Evolutionary conservation across 768 basidiomycete species (phyloP).

Genomic region (Artomyces pyxidatus): DNA sequence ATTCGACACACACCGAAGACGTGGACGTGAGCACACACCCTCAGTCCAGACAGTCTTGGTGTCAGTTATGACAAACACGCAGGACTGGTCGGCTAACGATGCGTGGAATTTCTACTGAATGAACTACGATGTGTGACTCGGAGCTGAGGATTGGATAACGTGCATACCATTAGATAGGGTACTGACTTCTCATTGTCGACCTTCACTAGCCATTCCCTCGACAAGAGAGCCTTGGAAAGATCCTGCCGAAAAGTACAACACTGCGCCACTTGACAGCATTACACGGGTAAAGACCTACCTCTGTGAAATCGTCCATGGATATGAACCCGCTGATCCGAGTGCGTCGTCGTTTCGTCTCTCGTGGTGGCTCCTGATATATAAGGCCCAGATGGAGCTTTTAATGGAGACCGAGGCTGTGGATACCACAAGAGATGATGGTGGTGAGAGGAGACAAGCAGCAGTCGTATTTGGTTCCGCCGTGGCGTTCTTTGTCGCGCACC

Average conservation of each 20-base stretch:
- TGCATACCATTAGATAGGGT: conserved; percentile 67
- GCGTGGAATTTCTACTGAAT: conserved; percentile 48
- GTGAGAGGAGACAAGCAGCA: too few relatives aligned
- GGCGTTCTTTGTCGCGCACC: too few relatives aligned
- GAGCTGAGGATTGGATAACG: not conserved
- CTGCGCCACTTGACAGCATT: too few relatives aligned
- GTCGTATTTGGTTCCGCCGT: too few relatives aligned
- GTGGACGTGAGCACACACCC: conserved; percentile 35
- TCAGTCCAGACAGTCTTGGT: conserved; percentile 70
- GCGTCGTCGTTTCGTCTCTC: too few relatives aligned
- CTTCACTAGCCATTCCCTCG: conserved; percentile 71
- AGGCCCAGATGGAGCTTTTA: too few relatives aligned
- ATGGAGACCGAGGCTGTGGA: too few relatives aligned
- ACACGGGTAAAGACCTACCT: too few relatives aligned
- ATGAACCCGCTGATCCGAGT: too few relatives aligned
- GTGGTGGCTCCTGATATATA: too few relatives aligned
- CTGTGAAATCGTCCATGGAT: conserved; percentile 13
- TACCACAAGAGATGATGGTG: too few relatives aligned
- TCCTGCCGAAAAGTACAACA: too few relatives aligned
- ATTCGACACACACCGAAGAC: not conserved
- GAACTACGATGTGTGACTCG: not conserved
- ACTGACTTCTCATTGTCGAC: conserved; percentile 48
- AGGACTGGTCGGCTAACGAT: conserved; percentile 47
- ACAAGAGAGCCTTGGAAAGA: conserved; percentile 44
- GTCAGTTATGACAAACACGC: conserved; percentile 61